These are phyloP conservation scores for Vaccinium myrtillus DNA, from an alignment of 148 eudicot genomes.

Conservation along the genomic window DNA sequence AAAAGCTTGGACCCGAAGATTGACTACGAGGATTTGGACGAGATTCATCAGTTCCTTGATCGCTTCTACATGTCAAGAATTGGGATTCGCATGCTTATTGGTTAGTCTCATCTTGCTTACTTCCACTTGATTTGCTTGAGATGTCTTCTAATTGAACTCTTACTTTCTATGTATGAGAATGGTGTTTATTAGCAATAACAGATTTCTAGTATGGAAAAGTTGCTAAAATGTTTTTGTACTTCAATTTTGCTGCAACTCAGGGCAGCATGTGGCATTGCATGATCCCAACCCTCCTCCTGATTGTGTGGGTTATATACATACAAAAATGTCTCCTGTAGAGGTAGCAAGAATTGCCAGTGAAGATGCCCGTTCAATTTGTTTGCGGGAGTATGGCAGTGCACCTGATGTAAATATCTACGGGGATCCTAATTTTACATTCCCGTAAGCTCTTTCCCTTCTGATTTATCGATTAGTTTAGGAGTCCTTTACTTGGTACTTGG, in stretches of 20 bases:
- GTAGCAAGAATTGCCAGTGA: slow-evolving; percentile 85
- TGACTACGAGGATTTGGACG: slow-evolving; percentile 61
- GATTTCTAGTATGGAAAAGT: slow-evolving; percentile 8
- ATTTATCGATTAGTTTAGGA: neutral
- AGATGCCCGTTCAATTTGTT: slow-evolving; percentile 85
- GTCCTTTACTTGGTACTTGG: neutral
- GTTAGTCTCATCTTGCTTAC: slow-evolving; percentile 40
- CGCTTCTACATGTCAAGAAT: slow-evolving; percentile 97
- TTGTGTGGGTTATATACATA: slow-evolving; percentile 79
- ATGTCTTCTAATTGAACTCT: neutral
- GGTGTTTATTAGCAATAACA: neutral
- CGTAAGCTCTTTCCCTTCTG: slow-evolving; percentile 46
- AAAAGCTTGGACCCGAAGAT: slow-evolving; percentile 61
- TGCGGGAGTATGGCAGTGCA: slow-evolving; percentile 80
- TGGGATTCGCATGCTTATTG: slow-evolving; percentile 97
- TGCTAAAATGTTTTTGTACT: slow-evolving; percentile 18
- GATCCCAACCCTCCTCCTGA: slow-evolving; percentile 77
- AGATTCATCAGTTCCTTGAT: slow-evolving; percentile 89
- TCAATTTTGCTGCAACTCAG: slow-evolving; percentile 40
- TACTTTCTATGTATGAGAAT: neutral
- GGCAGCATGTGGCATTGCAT: slow-evolving; percentile 93
- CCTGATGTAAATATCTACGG: slow-evolving; percentile 82
- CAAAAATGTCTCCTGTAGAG: slow-evolving; percentile 90
- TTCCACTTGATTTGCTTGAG: neutral
- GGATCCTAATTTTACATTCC: slow-evolving; percentile 81